phyloP scores from a whole-genome alignment of 108 stramenopile species.

The Stephanodiscus minutulus region DNA sequence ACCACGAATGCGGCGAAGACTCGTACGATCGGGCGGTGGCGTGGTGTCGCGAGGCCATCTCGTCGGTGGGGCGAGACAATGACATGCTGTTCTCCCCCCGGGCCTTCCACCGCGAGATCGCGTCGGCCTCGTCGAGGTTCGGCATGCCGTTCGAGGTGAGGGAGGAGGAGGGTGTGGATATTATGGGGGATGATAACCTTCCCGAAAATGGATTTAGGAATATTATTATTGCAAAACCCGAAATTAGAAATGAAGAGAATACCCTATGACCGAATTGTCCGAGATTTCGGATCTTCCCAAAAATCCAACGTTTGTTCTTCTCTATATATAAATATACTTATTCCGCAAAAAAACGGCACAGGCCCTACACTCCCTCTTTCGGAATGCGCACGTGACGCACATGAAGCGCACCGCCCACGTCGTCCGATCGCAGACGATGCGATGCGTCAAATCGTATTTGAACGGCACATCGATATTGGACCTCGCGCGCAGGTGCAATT shows the following conservation, averaged over 20 bases:
- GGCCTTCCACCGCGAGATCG: conserved; percentile 49
- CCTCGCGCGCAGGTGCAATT: conserved; percentile 61
- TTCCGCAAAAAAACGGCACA: conserved; percentile 9
- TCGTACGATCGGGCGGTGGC: conserved; percentile 51
- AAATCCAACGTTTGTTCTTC: too few relatives aligned
- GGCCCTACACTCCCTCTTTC: conserved; percentile 69
- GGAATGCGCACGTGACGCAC: conserved; percentile 62
- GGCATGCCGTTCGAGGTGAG: conserved; percentile 62
- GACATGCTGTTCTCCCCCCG: conserved; percentile 59
- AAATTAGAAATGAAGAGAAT: too few relatives aligned
- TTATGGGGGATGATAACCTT: conserved; percentile 2
- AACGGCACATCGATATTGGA: conserved; percentile 59
- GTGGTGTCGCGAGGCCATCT: conserved; percentile 58
- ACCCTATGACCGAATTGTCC: too few relatives aligned
- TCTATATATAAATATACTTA: neutral
- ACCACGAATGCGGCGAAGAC: conserved; percentile 4
- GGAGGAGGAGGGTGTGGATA: neutral
- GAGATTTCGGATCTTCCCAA: too few relatives aligned
- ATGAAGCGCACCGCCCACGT: conserved; percentile 57
- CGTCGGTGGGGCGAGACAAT: conserved; percentile 11
- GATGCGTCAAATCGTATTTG: conserved; percentile 46
- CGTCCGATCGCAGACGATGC: conserved; percentile 37
- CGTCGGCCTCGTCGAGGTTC: conserved; percentile 34
- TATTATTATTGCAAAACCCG: too few relatives aligned
- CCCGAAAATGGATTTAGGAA: too few relatives aligned